phyloP scores from a whole-genome alignment of 371 early-diverging fungal species.

The Actinomortierella wolfii region DNA sequence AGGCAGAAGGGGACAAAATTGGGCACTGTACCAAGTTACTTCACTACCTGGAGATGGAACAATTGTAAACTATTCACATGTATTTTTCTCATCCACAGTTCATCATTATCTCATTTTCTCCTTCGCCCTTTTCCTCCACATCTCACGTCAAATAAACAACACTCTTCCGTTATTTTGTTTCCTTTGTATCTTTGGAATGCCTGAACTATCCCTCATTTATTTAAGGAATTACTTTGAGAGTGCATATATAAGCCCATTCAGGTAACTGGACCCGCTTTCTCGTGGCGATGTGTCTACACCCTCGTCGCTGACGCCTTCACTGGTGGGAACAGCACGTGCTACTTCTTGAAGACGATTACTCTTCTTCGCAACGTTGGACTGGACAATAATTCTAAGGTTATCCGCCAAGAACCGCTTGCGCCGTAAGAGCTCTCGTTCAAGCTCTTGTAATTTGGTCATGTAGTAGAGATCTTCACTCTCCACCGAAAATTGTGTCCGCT shows the following conservation, averaged over 20 bases:
- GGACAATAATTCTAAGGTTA: constrained; percentile 29
- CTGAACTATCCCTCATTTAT: too few species aligned
- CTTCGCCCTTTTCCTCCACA: too few species aligned
- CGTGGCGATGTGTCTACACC: background rate
- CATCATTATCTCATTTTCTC: too few species aligned
- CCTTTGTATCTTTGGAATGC: too few species aligned
- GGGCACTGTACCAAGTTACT: too few species aligned
- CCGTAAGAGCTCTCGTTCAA: constrained; percentile 33
- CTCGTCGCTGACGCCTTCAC: background rate
- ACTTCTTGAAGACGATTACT: background rate
- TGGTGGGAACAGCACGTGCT: too few species aligned
- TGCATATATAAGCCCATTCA: constrained; percentile 33
- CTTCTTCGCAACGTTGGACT: constrained; percentile 30
- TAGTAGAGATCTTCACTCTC: constrained; percentile 2
- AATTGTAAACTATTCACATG: too few species aligned
- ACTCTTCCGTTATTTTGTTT: too few species aligned
- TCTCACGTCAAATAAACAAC: too few species aligned
- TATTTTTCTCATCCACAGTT: too few species aligned
- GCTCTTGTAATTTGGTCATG: constrained; percentile 16
- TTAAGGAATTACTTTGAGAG: constrained; percentile 10
- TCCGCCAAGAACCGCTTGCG: constrained; percentile 30
- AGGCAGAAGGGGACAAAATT: background rate
- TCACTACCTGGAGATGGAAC: too few species aligned
- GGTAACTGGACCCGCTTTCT: constrained; percentile 36
- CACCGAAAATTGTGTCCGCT: too few species aligned